Evolutionary conservation across 1,139 yeast genomes (phyloP).

Genomic region (Geotrichum siamense): DNA sequence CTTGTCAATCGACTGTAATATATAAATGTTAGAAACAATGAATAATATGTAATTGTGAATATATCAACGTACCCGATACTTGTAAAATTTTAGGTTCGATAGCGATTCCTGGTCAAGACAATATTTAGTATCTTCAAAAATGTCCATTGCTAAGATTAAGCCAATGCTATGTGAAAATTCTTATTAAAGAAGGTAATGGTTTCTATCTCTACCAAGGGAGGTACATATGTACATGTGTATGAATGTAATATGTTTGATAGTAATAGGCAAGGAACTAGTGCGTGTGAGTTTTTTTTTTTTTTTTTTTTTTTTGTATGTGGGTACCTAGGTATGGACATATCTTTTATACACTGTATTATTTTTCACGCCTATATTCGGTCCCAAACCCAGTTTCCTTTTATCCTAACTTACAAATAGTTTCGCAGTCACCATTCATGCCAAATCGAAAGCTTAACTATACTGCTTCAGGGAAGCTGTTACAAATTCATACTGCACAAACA

Average conservation of each 20-base stretch:
- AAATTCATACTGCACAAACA: slow-evolving; percentile 10
- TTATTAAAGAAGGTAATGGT: too few relatives aligned
- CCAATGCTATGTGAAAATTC: too few relatives aligned
- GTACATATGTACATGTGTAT: too few relatives aligned
- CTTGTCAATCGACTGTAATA: slow-evolving; percentile 51
- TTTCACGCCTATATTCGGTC: too few relatives aligned
- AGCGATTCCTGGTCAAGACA: slow-evolving; percentile 15
- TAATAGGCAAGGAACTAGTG: too few relatives aligned
- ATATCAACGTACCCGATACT: slow-evolving; percentile 13
- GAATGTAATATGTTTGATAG: too few relatives aligned
- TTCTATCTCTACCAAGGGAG: too few relatives aligned
- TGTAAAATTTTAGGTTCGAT: slow-evolving; percentile 13
- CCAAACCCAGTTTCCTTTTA: too few relatives aligned
- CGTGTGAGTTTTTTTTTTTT: slow-evolving; percentile 1
- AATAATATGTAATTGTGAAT: neutral
- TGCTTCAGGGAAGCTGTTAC: slow-evolving; percentile 13
- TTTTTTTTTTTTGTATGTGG: too few relatives aligned
- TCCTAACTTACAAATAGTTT: too few relatives aligned
- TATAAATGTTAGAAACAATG: neutral
- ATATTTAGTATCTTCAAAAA: slow-evolving; percentile 20
- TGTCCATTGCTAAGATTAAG: neutral
- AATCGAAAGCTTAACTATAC: slow-evolving; percentile 16
- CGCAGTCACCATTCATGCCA: slow-evolving; percentile 1
- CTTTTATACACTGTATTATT: too few relatives aligned
- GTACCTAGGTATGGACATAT: too few relatives aligned